These are phyloP conservation scores for Didymella exigua DNA, from an alignment of 2,329 filamentous ascomycete genomes.

Conservation along the genomic window DNA sequence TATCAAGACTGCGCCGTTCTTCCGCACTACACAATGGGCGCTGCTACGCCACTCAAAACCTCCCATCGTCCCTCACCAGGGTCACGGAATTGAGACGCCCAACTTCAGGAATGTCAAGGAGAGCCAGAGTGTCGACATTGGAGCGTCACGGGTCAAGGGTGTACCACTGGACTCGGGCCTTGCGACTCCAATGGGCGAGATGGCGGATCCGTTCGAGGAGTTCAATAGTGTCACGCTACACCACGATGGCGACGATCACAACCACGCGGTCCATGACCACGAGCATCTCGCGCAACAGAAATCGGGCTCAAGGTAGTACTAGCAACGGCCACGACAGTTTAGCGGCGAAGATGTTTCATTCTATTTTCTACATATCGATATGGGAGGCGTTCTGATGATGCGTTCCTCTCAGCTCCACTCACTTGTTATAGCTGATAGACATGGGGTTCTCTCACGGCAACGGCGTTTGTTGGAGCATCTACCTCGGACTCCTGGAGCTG, in stretches of 20 bases:
- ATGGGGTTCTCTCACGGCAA: slow-evolving; percentile 23
- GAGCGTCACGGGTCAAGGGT: slow-evolving; percentile 65
- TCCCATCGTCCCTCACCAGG: slow-evolving; percentile 91
- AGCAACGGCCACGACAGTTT: neutral
- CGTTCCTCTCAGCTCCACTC: slow-evolving; percentile 39
- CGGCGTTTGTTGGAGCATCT: slow-evolving; percentile 28
- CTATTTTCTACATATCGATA: slow-evolving; percentile 13
- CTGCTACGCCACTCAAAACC: slow-evolving; percentile 97
- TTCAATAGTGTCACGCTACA: slow-evolving; percentile 98
- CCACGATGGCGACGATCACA: slow-evolving; percentile 84
- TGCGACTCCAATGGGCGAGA: slow-evolving; percentile 80
- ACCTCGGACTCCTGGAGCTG: slow-evolving; percentile 2
- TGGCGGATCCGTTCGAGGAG: slow-evolving; percentile 92
- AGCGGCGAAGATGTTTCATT: neutral
- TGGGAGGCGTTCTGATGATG: slow-evolving; percentile 29
- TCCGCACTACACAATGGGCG: slow-evolving; percentile 94
- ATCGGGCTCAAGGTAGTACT: slow-evolving; percentile 8
- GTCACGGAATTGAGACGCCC: slow-evolving; percentile 87
- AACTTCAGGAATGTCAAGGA: slow-evolving; percentile 99
- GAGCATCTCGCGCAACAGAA: slow-evolving; percentile 32
- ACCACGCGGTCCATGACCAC: slow-evolving; percentile 41
- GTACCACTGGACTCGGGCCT: slow-evolving; percentile 86
- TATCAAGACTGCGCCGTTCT: slow-evolving; percentile 95
- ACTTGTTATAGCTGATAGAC: slow-evolving; percentile 32
- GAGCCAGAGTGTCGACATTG: slow-evolving; percentile 88